Evolutionary conservation across 2,329 filamentous ascomycete species (phyloP).

Genomic region (Oidium heveae): DNA sequence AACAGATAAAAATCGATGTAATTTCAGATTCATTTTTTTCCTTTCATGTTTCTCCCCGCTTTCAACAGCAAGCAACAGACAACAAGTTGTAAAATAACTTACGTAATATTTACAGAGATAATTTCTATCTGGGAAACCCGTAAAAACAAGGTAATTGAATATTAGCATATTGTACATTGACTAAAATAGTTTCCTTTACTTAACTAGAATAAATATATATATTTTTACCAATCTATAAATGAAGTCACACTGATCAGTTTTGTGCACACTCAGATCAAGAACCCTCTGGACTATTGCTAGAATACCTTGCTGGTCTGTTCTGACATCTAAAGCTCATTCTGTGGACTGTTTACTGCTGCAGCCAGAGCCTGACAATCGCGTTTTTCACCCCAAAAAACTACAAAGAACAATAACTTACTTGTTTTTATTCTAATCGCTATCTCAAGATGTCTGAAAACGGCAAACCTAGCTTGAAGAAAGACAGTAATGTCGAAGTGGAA

Average conservation of each 20-base stretch:
- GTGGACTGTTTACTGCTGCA: conserved; percentile 1
- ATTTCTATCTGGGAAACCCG: neutral
- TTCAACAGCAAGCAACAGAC: too few species aligned
- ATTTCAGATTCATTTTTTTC: too few species aligned
- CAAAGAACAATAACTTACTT: neutral
- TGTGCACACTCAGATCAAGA: neutral
- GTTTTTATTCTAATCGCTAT: neutral
- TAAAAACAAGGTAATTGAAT: neutral
- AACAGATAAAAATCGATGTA: too few species aligned
- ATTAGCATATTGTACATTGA: neutral
- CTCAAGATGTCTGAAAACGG: neutral
- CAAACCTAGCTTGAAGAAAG: neutral
- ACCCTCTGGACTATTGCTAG: neutral
- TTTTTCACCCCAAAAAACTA: neutral
- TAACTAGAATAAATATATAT: neutral
- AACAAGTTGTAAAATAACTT: too few species aligned
- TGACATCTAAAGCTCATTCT: neutral
- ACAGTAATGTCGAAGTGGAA: neutral
- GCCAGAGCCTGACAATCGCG: neutral
- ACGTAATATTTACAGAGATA: neutral
- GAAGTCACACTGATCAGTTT: conserved; percentile 1
- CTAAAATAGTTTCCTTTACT: neutral
- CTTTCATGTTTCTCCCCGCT: too few species aligned
- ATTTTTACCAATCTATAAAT: neutral
- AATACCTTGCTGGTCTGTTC: conserved; percentile 1